Evolutionary conservation across 495 filamentous ascomycete species (phyloP), one percentile per base, ranked within the genome.

Genomic region (Amniculicola lignicola): DNA sequence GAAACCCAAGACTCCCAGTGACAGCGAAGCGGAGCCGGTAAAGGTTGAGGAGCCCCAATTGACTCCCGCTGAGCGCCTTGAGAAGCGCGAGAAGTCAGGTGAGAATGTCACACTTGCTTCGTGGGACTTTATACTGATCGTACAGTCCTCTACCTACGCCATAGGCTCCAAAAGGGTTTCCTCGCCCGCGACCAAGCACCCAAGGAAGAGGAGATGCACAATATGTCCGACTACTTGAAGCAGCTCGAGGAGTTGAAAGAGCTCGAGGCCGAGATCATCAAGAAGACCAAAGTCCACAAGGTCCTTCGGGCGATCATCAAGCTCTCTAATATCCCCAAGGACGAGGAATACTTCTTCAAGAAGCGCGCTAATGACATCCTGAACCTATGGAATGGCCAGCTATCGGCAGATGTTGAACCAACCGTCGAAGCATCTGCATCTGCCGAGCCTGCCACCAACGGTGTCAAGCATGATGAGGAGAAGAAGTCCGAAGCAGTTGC

Each of bases 231-330:
- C 15, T 90, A 84, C 68, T 76, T 95, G 40, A 78, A 74, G 23
- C 89, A 90, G 67, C 79, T 96, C 4, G 91, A 96, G 68, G 80
- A 72, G 2, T 83, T 86, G 64, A 72, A 79, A 1, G 88, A 94
- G 48, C 79, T 96, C 18, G 91, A 95, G 59, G 87, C 87, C 12
- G 82, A 80, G 59, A 92, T 95, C 59, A 94, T 96, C 62, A 78
- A 83, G 43, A 72, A 69, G 4, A 95, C 90, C 28, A 95, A 95
- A 76, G 94, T 95, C 70, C 88, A 95, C 78, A 95, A 95, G 72
- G 90, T 96, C 7, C 77, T 95, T 40, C 91, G 89, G 73, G 88
- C 82, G 35, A 92, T 96, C 64, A 75, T 95, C 61, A 95, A 93
- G 74, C 76, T 95, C 2, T 70, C 78, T 15, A 75, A 78, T 3